These are phyloP conservation scores for Chaetomiaceae sp. DNA, from an alignment of 2,329 filamentous ascomycete species.

Conservation along the genomic window DNA sequence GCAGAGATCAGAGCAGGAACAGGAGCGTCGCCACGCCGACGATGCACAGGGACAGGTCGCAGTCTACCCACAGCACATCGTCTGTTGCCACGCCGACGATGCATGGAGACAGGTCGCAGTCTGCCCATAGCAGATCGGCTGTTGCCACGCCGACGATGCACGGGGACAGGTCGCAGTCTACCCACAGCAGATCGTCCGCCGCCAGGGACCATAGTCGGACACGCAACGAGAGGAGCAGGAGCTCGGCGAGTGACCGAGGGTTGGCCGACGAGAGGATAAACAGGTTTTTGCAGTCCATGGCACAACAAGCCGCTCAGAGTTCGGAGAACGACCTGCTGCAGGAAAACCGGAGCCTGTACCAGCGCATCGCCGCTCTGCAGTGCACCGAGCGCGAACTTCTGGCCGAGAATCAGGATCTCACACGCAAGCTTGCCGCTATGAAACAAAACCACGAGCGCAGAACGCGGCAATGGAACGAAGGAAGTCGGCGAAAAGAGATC, in stretches of 20 bases:
- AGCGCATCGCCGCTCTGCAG: conserved; percentile 13
- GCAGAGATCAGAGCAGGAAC: neutral
- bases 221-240: neutral
- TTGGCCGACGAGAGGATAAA: conserved; percentile 9
- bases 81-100: neutral
- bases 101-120: too few species aligned
- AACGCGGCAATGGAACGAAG: conserved; percentile 7
- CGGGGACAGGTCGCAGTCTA: conserved; percentile 6
- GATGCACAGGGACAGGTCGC: neutral
- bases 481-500: conserved; percentile 10
- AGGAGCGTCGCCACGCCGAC: neutral
- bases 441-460: conserved; percentile 13
- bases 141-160: neutral
- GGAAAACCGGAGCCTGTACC: conserved; percentile 14
- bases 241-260: neutral
- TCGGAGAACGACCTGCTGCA: conserved; percentile 6
- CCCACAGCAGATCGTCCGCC: neutral
- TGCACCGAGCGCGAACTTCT: conserved; percentile 14
- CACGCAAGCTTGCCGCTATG: conserved; percentile 1
- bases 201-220: neutral
- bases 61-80: too few species aligned
- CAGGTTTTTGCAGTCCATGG: conserved; percentile 10
- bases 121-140: too few species aligned
- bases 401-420: conserved; percentile 15
- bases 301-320: neutral